Evolutionary conservation across 441 rosid species (phyloP), one percentile per base, ranked within the genome.

Genomic region (Eutrema salsugineum): DNA sequence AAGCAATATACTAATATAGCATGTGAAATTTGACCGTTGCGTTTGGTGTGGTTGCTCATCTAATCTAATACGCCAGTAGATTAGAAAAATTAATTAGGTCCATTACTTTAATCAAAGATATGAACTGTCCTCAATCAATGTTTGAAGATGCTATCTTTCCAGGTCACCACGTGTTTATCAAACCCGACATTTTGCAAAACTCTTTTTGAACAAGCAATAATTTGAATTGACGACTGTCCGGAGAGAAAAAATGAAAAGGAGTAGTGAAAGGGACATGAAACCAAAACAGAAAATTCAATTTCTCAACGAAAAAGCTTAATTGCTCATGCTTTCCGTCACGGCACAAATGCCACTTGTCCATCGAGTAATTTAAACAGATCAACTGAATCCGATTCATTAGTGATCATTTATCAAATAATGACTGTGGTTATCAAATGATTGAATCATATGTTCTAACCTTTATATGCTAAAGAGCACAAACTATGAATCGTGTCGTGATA

Each of bases 151-250:
- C 10, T 67, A 50, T 43, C 40, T 27, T 60, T 74, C 27, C 50
- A 42, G 68, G 50, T 42, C 68, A 60, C 40, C 78, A 74, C 73
- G 73, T 74, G 73, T 74, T 74, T 16, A 11, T 19, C 57, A 35
- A 32, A 60, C 56, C 46, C 50, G 68, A 74, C 68, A 74, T 53
- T 67, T 74, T 74, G 78, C 73, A 74, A 67, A 66, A 74, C 6
- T 9, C n/a, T 30, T 30, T 65, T 0, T 5, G 30, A 73, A 44
- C 8, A 39, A 30, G 12, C 30, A 14, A 10, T 66, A 16, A 15
- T 57, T 60, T 74, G 67, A 74, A 50, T 61, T 27, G 60, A 74
- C 39, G 56, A 67, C 32, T 74, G 73, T 67, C 68, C 27, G 53
- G 40, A 20, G 6, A 1, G 19, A 47, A 48, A 20, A 11, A 11